A percentile compares a stretch with the other conserved stretches of the same genome.
These are phyloP conservation scores for Pichia kluyveri DNA, from an alignment of 805 yeast genomes.

Conservation along the genomic window DNA sequence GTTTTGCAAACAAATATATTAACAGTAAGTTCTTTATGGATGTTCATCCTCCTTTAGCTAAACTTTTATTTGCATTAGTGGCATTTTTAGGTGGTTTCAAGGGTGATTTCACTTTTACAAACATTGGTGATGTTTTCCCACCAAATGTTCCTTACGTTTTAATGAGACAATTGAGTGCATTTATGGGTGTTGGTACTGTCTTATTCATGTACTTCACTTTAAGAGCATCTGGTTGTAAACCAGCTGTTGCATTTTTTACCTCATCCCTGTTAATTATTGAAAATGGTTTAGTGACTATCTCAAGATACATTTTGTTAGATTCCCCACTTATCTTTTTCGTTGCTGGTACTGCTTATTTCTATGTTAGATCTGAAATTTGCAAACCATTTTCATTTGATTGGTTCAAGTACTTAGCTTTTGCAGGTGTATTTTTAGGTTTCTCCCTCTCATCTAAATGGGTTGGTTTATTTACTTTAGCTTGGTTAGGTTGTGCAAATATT, in stretches of 20 bases:
- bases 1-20: conserved; percentile 88
- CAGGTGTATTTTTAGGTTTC: conserved; percentile 64
- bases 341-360: conserved; percentile 58
- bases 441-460: conserved; percentile 79
- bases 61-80: conserved; percentile 68
- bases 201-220: conserved; percentile 58
- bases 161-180: conserved; percentile 66
- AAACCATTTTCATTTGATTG: conserved; percentile 51
- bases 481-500: conserved; percentile 59
- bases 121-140: conserved; percentile 60
- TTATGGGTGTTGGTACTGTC: conserved; percentile 61
- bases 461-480: conserved; percentile 70
- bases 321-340: conserved; percentile 71
- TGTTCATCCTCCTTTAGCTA: conserved; percentile 84
- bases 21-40: conserved; percentile 69
- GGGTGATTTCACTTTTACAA: conserved; percentile 59
- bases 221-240: conserved; percentile 63
- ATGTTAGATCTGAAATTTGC: conserved; percentile 57
- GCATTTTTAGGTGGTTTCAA: conserved; percentile 60
- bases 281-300: conserved; percentile 61
- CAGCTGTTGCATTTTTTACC: conserved; percentile 50
- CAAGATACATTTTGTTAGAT: conserved; percentile 67
- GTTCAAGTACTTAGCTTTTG: conserved; percentile 50
- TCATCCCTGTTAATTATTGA: conserved; percentile 52
- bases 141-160: conserved; percentile 48